phyloP scores from a whole-genome alignment of 2,329 filamentous ascomycete genomes.

The Botrytis deweyae region DNA sequence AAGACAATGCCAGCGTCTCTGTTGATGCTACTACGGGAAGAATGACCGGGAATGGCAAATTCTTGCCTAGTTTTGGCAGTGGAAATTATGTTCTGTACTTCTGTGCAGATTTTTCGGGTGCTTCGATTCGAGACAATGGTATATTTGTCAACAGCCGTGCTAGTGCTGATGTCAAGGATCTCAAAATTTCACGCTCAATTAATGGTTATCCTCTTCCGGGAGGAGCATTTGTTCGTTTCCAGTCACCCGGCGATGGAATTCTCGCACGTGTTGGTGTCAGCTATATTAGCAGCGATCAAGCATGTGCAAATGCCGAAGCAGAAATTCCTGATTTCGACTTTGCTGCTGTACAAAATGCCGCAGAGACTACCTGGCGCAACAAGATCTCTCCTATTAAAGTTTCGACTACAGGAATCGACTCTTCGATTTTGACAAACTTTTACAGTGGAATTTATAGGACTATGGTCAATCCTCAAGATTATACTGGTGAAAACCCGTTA shows the following conservation, averaged over 20 bases:
- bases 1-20: constrained; percentile 54
- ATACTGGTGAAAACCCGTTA: constrained; percentile 69
- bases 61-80: constrained; percentile 63
- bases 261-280: constrained; percentile 66
- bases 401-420: constrained; percentile 50
- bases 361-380: constrained; percentile 56
- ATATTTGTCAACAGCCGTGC: constrained; percentile 60
- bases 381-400: constrained; percentile 61
- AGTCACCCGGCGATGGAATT: constrained; percentile 50
- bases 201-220: constrained; percentile 57
- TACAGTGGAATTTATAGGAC: constrained; percentile 70
- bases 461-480: constrained; percentile 71
- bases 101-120: constrained; percentile 66
- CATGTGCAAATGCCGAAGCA: constrained; percentile 64
- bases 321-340: constrained; percentile 71
- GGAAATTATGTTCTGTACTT: constrained; percentile 62
- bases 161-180: constrained; percentile 46
- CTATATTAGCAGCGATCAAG: constrained; percentile 64
- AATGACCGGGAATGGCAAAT: constrained; percentile 60
- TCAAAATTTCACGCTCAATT: constrained; percentile 52
- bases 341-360: constrained; percentile 50
- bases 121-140: constrained; percentile 57
- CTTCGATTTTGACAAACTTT: constrained; percentile 59
- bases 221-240: constrained; percentile 63
- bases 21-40: constrained; percentile 57